Evolutionary conservation across 2,329 filamentous ascomycete genomes (phyloP).

Genomic region (Drechmeria coniospora): DNA sequence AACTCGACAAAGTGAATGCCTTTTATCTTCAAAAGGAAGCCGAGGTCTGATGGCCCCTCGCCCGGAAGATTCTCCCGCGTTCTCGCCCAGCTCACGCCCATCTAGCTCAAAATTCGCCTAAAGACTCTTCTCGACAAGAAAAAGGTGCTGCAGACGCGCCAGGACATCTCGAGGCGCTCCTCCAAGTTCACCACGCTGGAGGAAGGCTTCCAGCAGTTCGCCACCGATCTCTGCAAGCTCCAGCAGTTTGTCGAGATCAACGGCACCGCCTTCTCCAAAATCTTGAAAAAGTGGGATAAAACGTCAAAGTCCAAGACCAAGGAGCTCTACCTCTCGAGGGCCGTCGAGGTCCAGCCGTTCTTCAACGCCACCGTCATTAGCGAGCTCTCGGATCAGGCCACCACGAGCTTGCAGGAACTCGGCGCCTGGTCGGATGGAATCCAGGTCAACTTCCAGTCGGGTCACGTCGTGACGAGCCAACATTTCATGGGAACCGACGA

Average conservation of each 20-base stretch:
- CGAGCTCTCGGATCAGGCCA: constrained; percentile 90
- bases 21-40: constrained; percentile 98
- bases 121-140: constrained; percentile 93
- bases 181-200: constrained; percentile 89
- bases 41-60: constrained; percentile 46
- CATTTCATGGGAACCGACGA: constrained; percentile 64
- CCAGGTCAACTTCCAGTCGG: constrained; percentile 65
- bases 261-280: constrained; percentile 94
- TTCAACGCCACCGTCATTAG: constrained; percentile 97
- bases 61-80: neutral
- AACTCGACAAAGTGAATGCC: constrained; percentile 95
- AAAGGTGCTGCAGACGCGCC: constrained; percentile 69
- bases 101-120: constrained; percentile 78
- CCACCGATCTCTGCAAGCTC: constrained; percentile 89
- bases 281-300: constrained; percentile 99
- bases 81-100: neutral
- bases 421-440: constrained; percentile 96
- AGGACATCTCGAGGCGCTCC: constrained; percentile 69
- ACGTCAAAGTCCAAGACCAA: constrained; percentile 98
- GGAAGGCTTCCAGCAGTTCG: constrained; percentile 95
- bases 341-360: constrained; percentile 93
- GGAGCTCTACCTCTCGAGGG: constrained; percentile 87
- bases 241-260: constrained; percentile 99
- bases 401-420: constrained; percentile 85
- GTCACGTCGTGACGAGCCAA: constrained; percentile 51